Conservation (phyloP, 306 rosid genomes). For the Alnus glutinosa region DNA sequence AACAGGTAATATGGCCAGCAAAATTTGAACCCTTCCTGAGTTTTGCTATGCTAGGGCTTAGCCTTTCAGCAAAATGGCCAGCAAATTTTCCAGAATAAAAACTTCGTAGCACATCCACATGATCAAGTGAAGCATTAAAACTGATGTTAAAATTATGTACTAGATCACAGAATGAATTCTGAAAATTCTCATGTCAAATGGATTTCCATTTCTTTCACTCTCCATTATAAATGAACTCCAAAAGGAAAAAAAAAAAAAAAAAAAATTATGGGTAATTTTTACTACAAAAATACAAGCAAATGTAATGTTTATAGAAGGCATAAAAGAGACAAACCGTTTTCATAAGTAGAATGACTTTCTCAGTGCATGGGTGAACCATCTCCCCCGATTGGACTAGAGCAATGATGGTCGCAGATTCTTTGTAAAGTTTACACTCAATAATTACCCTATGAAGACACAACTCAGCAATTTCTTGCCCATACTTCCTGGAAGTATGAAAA, state of each 20-base stretch:
- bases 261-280: neutral
- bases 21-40: too few species aligned
- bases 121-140: neutral
- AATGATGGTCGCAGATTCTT: conserved; percentile 54
- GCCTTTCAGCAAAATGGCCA: neutral
- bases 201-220: neutral
- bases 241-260: neutral
- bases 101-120: neutral
- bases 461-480: conserved; percentile 55
- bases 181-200: neutral
- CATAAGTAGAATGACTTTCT: conserved; percentile 45
- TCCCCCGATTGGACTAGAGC: conserved; percentile 53
- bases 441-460: conserved; percentile 54
- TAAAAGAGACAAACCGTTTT: conserved; percentile 45
- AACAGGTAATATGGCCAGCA: too few species aligned
- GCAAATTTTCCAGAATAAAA: neutral
- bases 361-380: conserved; percentile 59
- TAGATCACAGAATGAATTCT: neutral
- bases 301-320: neutral
- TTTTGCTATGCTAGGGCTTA: neutral
- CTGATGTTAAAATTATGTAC: neutral
- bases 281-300: neutral
- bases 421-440: conserved; percentile 61
- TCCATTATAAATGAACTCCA: neutral
- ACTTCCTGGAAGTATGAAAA: conserved; percentile 39